These are phyloP conservation scores for Lanmaoa rubissima DNA, from an alignment of 768 basidiomycete genomes.

Conservation along the genomic window DNA sequence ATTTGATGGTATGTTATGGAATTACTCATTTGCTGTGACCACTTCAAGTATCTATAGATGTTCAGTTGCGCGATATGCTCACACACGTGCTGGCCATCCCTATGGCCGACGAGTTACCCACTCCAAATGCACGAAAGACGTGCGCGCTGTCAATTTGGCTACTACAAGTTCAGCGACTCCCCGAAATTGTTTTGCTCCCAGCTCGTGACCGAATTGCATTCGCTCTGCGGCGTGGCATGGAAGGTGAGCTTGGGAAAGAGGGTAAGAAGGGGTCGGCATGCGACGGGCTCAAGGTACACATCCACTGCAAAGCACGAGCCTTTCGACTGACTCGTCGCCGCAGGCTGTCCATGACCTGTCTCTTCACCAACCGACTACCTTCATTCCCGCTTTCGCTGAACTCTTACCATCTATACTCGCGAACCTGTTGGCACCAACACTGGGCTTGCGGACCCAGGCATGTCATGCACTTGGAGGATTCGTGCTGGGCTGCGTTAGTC, in stretches of 20 bases:
- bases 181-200: slow-evolving; percentile 56
- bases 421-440: slow-evolving; percentile 61
- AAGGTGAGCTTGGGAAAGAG: slow-evolving; percentile 84
- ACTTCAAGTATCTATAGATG: slow-evolving; percentile 40
- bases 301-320: slow-evolving; percentile 2
- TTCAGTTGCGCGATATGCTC: slow-evolving; percentile 57
- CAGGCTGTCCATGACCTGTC: slow-evolving; percentile 75
- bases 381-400: slow-evolving; percentile 63
- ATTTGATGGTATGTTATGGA: slow-evolving; percentile 55
- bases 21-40: neutral
- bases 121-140: slow-evolving; percentile 84
- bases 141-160: slow-evolving; percentile 76
- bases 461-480: slow-evolving; percentile 75
- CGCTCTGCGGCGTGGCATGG: slow-evolving; percentile 71
- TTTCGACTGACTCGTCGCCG: slow-evolving; percentile 10
- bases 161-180: slow-evolving; percentile 68
- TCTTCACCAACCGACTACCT: slow-evolving; percentile 58
- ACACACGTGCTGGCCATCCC: slow-evolving; percentile 70
- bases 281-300: slow-evolving; percentile 71
- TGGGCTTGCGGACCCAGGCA: slow-evolving; percentile 67
- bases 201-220: slow-evolving; percentile 67
- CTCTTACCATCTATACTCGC: slow-evolving; percentile 61
- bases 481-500: slow-evolving; percentile 48
- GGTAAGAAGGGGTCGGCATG: slow-evolving; percentile 82
- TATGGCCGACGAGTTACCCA: slow-evolving; percentile 64